phyloP scores from a whole-genome alignment of 768 basidiomycete species.

The Xerocomus spinulosus region DNA sequence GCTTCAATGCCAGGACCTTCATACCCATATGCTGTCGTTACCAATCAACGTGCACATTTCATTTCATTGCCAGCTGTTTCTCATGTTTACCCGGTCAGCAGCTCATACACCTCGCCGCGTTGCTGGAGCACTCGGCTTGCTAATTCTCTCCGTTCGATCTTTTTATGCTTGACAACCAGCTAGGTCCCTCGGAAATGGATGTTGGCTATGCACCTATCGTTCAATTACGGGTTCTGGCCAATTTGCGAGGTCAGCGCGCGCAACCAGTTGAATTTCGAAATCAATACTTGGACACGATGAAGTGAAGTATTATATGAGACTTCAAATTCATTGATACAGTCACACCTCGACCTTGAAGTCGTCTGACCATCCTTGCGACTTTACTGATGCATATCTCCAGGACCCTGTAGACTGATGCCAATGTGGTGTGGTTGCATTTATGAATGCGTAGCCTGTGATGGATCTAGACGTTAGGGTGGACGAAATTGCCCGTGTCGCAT shows the following conservation, averaged over 20 bases:
- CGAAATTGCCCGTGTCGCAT: not conserved
- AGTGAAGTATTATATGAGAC: too few species aligned
- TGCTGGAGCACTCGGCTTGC: slow-evolving; percentile 2
- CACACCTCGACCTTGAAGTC: not conserved
- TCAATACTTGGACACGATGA: not conserved
- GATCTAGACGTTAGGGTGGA: not conserved
- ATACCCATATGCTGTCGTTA: slow-evolving; percentile 3
- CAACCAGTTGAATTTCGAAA: slow-evolving; percentile 8
- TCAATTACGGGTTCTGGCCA: not conserved
- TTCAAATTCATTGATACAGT: not conserved
- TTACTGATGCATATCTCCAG: not conserved
- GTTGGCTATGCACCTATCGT: slow-evolving; percentile 13
- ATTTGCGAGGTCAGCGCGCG: slow-evolving; percentile 2
- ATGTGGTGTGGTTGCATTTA: not conserved
- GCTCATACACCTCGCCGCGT: slow-evolving; percentile 8
- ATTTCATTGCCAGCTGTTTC: not conserved
- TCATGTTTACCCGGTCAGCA: slow-evolving; percentile 4
- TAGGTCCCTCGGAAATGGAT: slow-evolving; percentile 12
- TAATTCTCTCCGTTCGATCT: slow-evolving; percentile 2
- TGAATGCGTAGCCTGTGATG: not conserved
- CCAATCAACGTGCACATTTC: slow-evolving; percentile 6
- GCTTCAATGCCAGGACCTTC: slow-evolving; percentile 1
- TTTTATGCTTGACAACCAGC: not conserved
- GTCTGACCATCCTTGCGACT: not conserved
- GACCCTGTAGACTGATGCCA: not conserved